Evolutionary conservation across 192 early-diverging fungal species (phyloP).

Genomic region (Oehlia diaphana): DNA sequence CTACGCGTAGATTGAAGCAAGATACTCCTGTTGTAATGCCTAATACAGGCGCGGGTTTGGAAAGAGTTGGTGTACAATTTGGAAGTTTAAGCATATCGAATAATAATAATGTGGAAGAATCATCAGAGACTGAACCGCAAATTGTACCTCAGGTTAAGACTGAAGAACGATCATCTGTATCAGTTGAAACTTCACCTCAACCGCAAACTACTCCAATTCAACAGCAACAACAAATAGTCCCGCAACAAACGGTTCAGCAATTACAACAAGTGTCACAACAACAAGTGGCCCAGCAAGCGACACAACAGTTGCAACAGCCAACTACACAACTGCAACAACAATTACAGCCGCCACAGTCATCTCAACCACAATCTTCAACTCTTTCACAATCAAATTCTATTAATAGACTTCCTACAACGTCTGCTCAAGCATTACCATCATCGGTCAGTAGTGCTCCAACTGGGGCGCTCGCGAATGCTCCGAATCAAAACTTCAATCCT

Average conservation of each 20-base stretch:
- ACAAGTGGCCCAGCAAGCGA: constrained; percentile 35
- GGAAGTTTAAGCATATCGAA: constrained; percentile 71
- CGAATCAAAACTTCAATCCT: constrained; percentile 25
- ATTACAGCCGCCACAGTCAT: constrained; percentile 3
- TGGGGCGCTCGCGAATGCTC: constrained; percentile 12
- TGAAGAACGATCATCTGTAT: background rate
- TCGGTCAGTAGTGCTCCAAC: constrained; percentile 20
- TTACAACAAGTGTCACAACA: constrained; percentile 32
- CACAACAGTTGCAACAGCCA: constrained; percentile 46
- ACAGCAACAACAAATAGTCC: constrained; percentile 46
- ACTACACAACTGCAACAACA: constrained; percentile 24
- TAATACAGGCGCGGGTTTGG: constrained; percentile 55
- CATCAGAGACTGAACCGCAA: constrained; percentile 36
- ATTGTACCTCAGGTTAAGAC: constrained; percentile 12
- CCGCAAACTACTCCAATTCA: constrained; percentile 27
- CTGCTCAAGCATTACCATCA: background rate
- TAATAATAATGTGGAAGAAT: constrained; percentile 44
- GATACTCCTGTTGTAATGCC: constrained; percentile 91
- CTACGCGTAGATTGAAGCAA: constrained; percentile 79
- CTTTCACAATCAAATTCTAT: background rate
- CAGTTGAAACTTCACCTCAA: background rate
- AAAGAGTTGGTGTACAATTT: constrained; percentile 76
- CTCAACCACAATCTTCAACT: constrained; percentile 25
- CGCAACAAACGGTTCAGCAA: constrained; percentile 38
- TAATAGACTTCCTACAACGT: constrained; percentile 8